Evolutionary conservation across 2,329 filamentous ascomycete genomes (phyloP).

Genomic region (Aspergillus transmontanensis): DNA sequence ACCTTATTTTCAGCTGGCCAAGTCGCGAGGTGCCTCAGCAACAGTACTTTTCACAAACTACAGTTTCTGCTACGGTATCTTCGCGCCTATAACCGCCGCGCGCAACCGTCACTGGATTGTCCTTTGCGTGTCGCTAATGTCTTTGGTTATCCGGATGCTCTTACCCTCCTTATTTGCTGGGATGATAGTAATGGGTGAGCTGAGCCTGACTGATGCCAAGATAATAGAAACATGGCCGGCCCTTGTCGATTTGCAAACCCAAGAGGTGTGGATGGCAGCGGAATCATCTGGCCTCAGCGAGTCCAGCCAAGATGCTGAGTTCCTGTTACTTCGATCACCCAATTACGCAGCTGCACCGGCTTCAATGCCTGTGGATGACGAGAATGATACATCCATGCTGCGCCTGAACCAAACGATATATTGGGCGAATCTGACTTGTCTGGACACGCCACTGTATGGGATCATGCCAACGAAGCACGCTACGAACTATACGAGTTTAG

Average conservation of each 20-base stretch:
- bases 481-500: neutral
- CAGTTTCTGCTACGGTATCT: conserved; percentile 19
- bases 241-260: conserved; percentile 5
- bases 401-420: conserved; percentile 20
- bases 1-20: conserved; percentile 24
- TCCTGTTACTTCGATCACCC: neutral
- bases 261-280: conserved; percentile 4
- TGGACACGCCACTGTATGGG: neutral
- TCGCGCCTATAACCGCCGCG: conserved; percentile 18
- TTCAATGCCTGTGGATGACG: conserved; percentile 9
- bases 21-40: conserved; percentile 12
- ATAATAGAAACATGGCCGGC: conserved; percentile 8
- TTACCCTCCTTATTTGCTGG: conserved; percentile 22
- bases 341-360: conserved; percentile 5
- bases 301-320: neutral
- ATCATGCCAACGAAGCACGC: neutral
- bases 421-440: conserved; percentile 22
- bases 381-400: conserved; percentile 5
- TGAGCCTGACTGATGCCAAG: neutral
- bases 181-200: conserved; percentile 11
- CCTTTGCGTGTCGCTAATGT: conserved; percentile 16
- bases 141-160: conserved; percentile 18
- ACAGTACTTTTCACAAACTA: conserved; percentile 25
- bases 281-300: neutral
- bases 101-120: conserved; percentile 26